Evolutionary conservation across 148 eudicot genomes (phyloP), one percentile per base, ranked within the genome.

Genomic region (Fallopia convolvulus): DNA sequence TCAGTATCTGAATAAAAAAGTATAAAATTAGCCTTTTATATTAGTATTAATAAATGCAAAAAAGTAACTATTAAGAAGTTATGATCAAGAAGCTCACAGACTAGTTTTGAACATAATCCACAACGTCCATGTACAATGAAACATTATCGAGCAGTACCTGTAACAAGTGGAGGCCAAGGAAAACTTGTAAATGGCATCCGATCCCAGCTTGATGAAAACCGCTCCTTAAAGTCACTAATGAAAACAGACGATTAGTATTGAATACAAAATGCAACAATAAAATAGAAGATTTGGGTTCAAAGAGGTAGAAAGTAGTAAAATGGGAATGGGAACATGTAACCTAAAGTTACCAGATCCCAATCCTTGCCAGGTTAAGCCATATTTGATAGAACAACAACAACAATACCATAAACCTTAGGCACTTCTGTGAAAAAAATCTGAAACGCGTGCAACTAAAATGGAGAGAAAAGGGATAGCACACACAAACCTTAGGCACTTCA

Each of bases 141-240:
- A 75, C 40, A 72, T 46, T 49, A 66, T 48, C 44, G 14, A 46
- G 17, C 20, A 41, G 68, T 71, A 92, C 97, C 99, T 87, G 97
- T 87, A 60, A 92, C 73, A 70, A 65, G 78, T 78, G 87, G 84
- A 73, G 90, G 87, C 90, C 92, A 86, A 30, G 97, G 97, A 81
- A 91, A 88, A 78, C 99, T 78, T 2, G 87, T 21, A 41, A 77
- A 85, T n/a, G 99, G 97, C 96, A 92, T 92, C 77, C 94, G 82
- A 7, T 78, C 88, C 82, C 83, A 86, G 33, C 87, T 84, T 42
- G 90, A 83, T 26, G 81, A 72, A 2, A 82, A 26, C 65, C 99
- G 88, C 77, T 86, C 89, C 49, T 85, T 83, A 74, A 80, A 84
- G 26, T 76, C 73, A 85, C 97, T 94, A 74, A 80, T 77, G 41